These are phyloP conservation scores for Termitomyces sp. DNA, from an alignment of 768 basidiomycete species.

Conservation along the genomic window DNA sequence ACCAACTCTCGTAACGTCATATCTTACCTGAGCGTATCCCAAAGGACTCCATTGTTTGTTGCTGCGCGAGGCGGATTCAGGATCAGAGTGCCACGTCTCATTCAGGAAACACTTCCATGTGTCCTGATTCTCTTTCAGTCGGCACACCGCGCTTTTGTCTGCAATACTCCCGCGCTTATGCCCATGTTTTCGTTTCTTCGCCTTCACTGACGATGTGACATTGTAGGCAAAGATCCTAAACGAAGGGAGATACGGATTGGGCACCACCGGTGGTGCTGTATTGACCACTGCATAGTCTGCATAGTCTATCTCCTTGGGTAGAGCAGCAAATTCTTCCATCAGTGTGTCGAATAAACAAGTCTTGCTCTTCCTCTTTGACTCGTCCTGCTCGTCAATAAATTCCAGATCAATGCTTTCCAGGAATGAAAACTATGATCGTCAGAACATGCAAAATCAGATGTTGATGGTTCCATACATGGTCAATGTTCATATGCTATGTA, in stretches of 20 bases:
- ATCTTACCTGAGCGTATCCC: slow-evolving; percentile 78
- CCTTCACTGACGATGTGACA: slow-evolving; percentile 34
- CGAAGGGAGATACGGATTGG: slow-evolving; percentile 80
- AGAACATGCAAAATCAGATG: not conserved
- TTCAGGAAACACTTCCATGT: slow-evolving; percentile 62
- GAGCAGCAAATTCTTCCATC: slow-evolving; percentile 55
- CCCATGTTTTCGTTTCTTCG: slow-evolving; percentile 34
- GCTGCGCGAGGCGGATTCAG: slow-evolving; percentile 60
- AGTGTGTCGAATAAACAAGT: slow-evolving; percentile 50
- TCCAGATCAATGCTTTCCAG: slow-evolving; percentile 49
- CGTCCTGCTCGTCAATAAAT: slow-evolving; percentile 26
- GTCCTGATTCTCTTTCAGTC: slow-evolving; percentile 42
- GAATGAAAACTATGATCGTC: slow-evolving; percentile 43
- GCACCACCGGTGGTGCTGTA: slow-evolving; percentile 77
- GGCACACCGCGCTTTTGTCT: slow-evolving; percentile 41
- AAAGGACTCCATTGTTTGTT: slow-evolving; percentile 71
- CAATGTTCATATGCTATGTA: slow-evolving; percentile 74
- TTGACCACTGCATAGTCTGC: slow-evolving; percentile 74
- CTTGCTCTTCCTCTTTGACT: not conserved
- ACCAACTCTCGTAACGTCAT: slow-evolving; percentile 9
- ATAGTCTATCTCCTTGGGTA: slow-evolving; percentile 54
- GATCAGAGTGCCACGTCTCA: slow-evolving; percentile 55
- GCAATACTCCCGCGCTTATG: slow-evolving; percentile 42
- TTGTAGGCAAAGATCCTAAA: slow-evolving; percentile 85
- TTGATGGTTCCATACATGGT: slow-evolving; percentile 46